Percentiles rank a stretch among this genome's conserved stretches.
Evolutionary conservation across 495 filamentous ascomycete species (phyloP).

Genomic region (Terfezia boudieri): DNA sequence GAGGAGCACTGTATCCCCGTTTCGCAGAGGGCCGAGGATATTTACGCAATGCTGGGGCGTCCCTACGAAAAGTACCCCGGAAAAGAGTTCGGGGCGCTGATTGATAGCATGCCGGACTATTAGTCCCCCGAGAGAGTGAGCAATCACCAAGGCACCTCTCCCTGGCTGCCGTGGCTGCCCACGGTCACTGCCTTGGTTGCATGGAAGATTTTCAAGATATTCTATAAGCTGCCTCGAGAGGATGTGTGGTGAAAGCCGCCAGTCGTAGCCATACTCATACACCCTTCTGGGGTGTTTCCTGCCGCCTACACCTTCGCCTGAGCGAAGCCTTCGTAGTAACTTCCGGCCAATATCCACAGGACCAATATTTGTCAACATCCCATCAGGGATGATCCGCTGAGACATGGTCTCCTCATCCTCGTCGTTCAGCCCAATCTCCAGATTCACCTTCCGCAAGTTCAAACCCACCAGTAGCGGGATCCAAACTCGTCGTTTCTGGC

Average conservation of each 20-base stretch:
- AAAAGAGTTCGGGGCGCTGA: conserved; percentile 64
- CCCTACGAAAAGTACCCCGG: conserved; percentile 69
- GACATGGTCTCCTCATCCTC: conserved; percentile 77
- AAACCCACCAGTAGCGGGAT: conserved; percentile 84
- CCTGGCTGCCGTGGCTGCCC: conserved; percentile 25
- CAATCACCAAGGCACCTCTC: conserved; percentile 57
- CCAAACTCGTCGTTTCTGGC: conserved; percentile 69
- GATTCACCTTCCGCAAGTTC: conserved; percentile 74
- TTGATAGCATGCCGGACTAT: conserved; percentile 84
- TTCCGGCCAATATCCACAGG: conserved; percentile 74
- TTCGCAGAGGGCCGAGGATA: conserved; percentile 72
- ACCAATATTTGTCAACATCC: conserved; percentile 74
- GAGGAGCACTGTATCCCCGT: conserved; percentile 74
- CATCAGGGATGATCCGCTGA: conserved; percentile 55
- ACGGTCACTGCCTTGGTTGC: conserved; percentile 26
- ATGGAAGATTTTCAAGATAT: conserved; percentile 53
- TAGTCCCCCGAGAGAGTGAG: conserved; percentile 74
- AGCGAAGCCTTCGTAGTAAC: conserved; percentile 47
- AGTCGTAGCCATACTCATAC: conserved; percentile 88
- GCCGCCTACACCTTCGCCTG: conserved; percentile 26
- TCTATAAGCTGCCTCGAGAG: conserved; percentile 43
- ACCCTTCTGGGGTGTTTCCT: conserved; percentile 48
- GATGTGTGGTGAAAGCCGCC: conserved; percentile 67
- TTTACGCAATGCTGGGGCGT: conserved; percentile 71
- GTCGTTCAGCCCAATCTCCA: conserved; percentile 63